Evolutionary conservation across 192 early-diverging fungal species (phyloP).

Genomic region (Gigaspora rosea): DNA sequence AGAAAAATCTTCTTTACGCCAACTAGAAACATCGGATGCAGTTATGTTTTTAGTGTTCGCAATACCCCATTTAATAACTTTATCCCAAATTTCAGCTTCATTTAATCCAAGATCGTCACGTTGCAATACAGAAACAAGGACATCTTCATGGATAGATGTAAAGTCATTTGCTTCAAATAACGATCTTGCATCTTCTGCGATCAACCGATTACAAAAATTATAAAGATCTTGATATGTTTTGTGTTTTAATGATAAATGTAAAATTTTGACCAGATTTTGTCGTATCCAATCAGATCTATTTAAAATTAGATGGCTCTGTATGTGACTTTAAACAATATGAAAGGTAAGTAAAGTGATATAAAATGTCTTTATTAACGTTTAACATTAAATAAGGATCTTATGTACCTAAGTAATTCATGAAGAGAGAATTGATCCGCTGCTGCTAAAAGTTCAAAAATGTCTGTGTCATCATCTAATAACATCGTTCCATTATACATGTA

Average conservation of each 20-base stretch:
- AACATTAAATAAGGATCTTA: too few relatives aligned
- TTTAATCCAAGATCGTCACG: constrained; percentile 18
- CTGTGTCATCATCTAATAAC: neutral
- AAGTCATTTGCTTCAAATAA: constrained; percentile 12
- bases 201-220: neutral
- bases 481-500: constrained; percentile 7
- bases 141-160: neutral
- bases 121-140: constrained; percentile 12
- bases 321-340: neutral
- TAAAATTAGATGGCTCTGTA: neutral
- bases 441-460: constrained; percentile 2
- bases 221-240: constrained; percentile 1
- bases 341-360: neutral
- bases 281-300: neutral
- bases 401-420: too few relatives aligned
- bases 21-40: neutral
- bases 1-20: constrained; percentile 7
- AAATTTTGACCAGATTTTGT: constrained; percentile 5
- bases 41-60: neutral
- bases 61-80: constrained; percentile 22
- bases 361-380: too few relatives aligned
- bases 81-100: constrained; percentile 5
- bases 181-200: neutral
- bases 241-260: constrained; percentile 2
- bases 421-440: neutral